Evolutionary conservation across 202 grass and related monocot genomes (phyloP).

Genomic region (Setaria italica): DNA sequence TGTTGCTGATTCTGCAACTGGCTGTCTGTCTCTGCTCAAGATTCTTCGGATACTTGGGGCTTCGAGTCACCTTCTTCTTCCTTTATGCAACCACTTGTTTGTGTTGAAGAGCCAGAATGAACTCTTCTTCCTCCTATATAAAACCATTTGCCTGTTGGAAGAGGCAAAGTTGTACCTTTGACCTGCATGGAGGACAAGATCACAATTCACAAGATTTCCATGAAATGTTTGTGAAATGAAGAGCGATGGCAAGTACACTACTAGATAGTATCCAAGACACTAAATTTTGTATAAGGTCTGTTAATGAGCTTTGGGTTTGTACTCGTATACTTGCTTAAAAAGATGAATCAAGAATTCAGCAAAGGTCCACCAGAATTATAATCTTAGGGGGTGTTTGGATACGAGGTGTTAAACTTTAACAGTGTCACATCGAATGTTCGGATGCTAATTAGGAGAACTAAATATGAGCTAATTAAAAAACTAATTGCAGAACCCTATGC

Average conservation of each 20-base stretch:
- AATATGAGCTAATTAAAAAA: no score
- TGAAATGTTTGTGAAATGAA: neutral
- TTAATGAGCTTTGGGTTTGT: neutral
- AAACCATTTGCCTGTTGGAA: neutral
- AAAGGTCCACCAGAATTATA: neutral
- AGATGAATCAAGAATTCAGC: neutral
- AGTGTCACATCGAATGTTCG: no score
- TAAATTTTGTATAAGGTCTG: no score
- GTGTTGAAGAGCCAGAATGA: conserved; percentile 4
- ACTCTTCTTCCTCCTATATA: neutral
- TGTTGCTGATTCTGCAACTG: neutral
- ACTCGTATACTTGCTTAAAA: neutral
- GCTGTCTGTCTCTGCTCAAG: no score
- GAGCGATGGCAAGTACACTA: neutral
- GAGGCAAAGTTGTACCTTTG: neutral
- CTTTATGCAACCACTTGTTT: neutral
- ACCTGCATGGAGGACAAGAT: no score
- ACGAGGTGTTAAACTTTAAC: no score
- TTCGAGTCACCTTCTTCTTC: neutral
- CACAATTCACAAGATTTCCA: no score
- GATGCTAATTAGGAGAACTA: no score
- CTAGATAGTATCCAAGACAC: neutral
- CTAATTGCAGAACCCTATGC: no score
- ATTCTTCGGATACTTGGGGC: neutral
- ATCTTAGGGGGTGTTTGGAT: no score